A percentile compares a stretch with the other conserved stretches of the same genome.
Conservation (phyloP, 1,284 basidiomycete genomes). For the Volvariella volvacea region DNA sequence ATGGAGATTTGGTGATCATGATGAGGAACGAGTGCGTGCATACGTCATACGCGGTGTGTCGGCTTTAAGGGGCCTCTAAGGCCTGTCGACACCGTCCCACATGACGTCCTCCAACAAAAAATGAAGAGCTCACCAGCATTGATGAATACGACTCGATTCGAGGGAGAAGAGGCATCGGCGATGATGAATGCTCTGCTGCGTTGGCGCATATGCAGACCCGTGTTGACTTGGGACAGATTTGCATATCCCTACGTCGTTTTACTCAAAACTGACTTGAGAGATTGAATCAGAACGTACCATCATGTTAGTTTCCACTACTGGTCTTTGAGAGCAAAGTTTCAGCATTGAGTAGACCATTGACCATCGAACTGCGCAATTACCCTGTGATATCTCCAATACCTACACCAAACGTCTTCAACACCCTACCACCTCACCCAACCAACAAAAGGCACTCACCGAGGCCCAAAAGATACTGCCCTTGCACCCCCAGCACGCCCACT, state of each 20-base stretch:
- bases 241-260: conserved; percentile 71
- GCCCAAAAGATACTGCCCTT: conserved; percentile 47
- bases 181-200: conserved; percentile 74
- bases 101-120: no score
- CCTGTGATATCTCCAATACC: conserved; percentile 78
- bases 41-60: conserved; percentile 3
- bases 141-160: conserved; percentile 66
- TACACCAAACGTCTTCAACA: conserved; percentile 15
- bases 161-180: conserved; percentile 48
- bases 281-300: conserved; percentile 37
- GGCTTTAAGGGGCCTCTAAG: no score
- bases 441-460: conserved; percentile 35
- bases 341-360: conserved; percentile 2
- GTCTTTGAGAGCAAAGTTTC: conserved; percentile 30
- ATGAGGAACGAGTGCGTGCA: background rate
- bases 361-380: conserved; percentile 25
- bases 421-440: background rate
- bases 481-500: no score
- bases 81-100: no score
- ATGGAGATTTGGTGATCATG: conserved; percentile 3
- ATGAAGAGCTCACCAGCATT: conserved; percentile 59
- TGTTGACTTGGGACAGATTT: conserved; percentile 59
- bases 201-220: conserved; percentile 76
- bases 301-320: conserved; percentile 74
- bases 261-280: background rate